Conservation (phyloP, 2,329 filamentous ascomycete genomes). For the Aspergillus sp. region DNA sequence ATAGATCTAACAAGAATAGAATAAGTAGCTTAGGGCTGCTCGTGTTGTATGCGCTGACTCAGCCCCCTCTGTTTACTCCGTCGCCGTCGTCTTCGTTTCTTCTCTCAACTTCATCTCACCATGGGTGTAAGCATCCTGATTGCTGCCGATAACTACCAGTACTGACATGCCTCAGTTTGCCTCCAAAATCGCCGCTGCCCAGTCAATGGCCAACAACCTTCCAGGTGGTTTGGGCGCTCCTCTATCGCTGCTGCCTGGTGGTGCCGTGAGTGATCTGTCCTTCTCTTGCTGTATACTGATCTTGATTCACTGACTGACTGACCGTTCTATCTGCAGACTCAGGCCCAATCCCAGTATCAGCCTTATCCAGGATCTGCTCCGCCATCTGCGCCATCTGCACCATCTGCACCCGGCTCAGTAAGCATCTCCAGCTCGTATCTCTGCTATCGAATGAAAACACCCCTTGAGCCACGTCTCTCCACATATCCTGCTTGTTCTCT, state of each 20-base stretch:
- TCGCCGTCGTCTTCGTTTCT: too few species aligned
- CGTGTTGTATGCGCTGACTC: too few species aligned
- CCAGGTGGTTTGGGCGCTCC: conserved; percentile 28
- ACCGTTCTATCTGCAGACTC: conserved; percentile 8
- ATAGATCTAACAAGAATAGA: too few species aligned
- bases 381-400: conserved; percentile 13
- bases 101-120: too few species aligned
- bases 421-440: conserved; percentile 14
- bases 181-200: conserved; percentile 32
- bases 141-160: not conserved
- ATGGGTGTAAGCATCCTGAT: not conserved
- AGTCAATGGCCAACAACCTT: conserved; percentile 20
- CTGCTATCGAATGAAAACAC: conserved; percentile 1
- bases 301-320: conserved; percentile 3
- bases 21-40: too few species aligned
- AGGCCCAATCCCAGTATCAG: conserved; percentile 43
- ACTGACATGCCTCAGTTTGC: conserved; percentile 22
- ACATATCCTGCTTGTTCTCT: conserved; percentile 3
- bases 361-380: conserved; percentile 40
- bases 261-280: conserved; percentile 43
- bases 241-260: conserved; percentile 24
- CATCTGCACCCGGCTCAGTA: conserved; percentile 25
- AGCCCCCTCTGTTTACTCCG: too few species aligned
- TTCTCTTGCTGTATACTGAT: not conserved
- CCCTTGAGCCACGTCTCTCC: conserved; percentile 1